Base-by-base conservation (phyloP, 2,329 filamentous ascomycete genomes). In the Ambrosiella cleistominuta region DNA sequence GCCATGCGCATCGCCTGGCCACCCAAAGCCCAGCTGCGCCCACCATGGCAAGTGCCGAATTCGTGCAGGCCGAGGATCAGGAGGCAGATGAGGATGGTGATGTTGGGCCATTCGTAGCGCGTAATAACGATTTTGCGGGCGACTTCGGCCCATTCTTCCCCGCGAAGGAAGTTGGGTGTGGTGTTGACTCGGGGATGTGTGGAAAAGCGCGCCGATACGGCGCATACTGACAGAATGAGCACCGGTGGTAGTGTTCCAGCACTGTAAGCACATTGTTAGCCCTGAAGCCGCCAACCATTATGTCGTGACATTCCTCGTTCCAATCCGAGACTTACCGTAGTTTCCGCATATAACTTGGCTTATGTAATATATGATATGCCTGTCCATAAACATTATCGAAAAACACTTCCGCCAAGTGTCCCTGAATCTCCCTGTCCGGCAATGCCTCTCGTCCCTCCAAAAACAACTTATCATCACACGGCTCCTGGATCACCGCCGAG, bases 1-100 rank as follows among this genome's bases (percentile, higher is more conserved):
- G 91, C 93, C 93, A 97, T 97, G 44, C 93, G 80, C 66, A 95
- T 89, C 12, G 91, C 93, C 74, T 95, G 90, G 0, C 93, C 93
- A 15, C 90, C 90, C 62, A 97, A 80, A 61, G 94, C 88, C 93
- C 93, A 98, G 68, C 90, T 96, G 63, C 91, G 80, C 12, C 90
- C 91, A 59, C 93, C 93, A 68, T 97, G 91, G 66, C 93, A 97
- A 11, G 91, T 97, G 58, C 93, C 93, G 65, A 97, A 97, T 66
- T 96, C 91, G 67, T 98, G 91, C 42, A 98, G 75, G 2, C 89
- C 90, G 13, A 97, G 77, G 15, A 97, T 80, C 7, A 97, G 70
- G 61, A 95, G 84, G 52, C 91, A 93, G 4, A 90, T 96, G 51
- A 98, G 71, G 47, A 96, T 95, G 1, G 91, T 97, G 62, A 97